phyloP scores from a whole-genome alignment of 768 basidiomycete genomes.

The Chalciporus piperatus region DNA sequence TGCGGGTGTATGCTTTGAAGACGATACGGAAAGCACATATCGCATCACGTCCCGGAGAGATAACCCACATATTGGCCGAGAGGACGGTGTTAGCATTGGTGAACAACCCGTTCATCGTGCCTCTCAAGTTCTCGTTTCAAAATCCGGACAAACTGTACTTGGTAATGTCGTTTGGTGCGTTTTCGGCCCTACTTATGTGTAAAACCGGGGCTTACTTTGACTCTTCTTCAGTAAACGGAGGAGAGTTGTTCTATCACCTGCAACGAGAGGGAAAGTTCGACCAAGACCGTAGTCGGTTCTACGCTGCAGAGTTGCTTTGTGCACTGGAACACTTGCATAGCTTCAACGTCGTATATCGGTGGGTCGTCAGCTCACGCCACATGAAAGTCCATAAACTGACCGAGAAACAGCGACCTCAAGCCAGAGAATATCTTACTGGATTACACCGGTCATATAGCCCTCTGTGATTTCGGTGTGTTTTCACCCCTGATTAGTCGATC shows the following conservation, averaged over 20 bases:
- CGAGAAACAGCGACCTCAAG: slow-evolving; percentile 73
- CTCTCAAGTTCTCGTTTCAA: slow-evolving; percentile 99
- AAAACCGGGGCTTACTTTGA: slow-evolving; percentile 1
- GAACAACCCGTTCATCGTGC: slow-evolving; percentile 98
- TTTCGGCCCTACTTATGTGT: not conserved
- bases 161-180: slow-evolving; percentile 91
- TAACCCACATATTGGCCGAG: slow-evolving; percentile 97
- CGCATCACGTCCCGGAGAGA: slow-evolving; percentile 92
- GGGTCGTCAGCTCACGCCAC: slow-evolving; percentile 18
- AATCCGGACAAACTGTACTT: slow-evolving; percentile 96
- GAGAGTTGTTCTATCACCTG: slow-evolving; percentile 96
- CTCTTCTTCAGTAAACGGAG: slow-evolving; percentile 74
- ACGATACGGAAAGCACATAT: slow-evolving; percentile 98
- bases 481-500: not conserved
- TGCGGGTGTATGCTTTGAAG: slow-evolving; percentile 96
- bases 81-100: slow-evolving; percentile 95
- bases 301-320: slow-evolving; percentile 94
- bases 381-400: not conserved
- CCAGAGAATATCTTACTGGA: slow-evolving; percentile 98
- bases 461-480: slow-evolving; percentile 86
- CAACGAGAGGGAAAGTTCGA: slow-evolving; percentile 97
- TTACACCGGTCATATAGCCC: slow-evolving; percentile 95
- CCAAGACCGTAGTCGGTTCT: slow-evolving; percentile 90
- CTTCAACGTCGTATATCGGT: slow-evolving; percentile 99
- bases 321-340: slow-evolving; percentile 95